Percentiles rank a stretch among this genome's conserved stretches.
Conservation (phyloP, 2,329 filamentous ascomycete species). For the Hansfordia pulvinata region DNA sequence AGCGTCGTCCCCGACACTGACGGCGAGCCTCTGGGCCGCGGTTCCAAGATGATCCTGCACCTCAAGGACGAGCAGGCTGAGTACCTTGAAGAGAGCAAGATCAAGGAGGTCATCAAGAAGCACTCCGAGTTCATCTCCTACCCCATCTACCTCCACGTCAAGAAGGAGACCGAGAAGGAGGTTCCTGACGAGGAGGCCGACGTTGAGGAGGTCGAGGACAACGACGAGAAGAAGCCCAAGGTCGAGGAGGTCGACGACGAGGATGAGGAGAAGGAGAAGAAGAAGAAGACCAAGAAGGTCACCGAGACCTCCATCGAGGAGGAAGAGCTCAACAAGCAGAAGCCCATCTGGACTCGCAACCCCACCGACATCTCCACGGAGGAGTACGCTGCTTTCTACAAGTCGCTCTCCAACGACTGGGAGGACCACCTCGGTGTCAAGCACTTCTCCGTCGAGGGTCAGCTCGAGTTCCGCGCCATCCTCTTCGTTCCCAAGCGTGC, state of each 20-base stretch:
- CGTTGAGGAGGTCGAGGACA: conserved; percentile 50
- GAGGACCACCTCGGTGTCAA: conserved; percentile 99
- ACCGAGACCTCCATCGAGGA: conserved; percentile 98
- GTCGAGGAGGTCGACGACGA: conserved; percentile 85
- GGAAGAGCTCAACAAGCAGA: conserved; percentile 99
- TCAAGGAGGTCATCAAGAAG: conserved; percentile 99
- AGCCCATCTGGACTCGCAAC: conserved; percentile 99
- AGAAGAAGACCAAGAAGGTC: conserved; percentile 98
- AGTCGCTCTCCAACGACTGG: conserved; percentile 99
- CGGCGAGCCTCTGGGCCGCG: conserved; percentile 80
- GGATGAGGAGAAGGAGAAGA: conserved; percentile 77
- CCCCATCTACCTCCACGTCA: conserved; percentile 99
- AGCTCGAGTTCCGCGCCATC: conserved; percentile 99
- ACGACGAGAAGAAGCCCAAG: conserved; percentile 88
- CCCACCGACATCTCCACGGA: conserved; percentile 87
- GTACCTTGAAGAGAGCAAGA: conserved; percentile 96
- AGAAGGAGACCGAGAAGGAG: conserved; percentile 99
- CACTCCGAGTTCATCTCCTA: conserved; percentile 99
- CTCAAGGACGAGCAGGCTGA: conserved; percentile 98
- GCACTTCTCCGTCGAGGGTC: conserved; percentile 99
- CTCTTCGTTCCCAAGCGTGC: conserved; percentile 99
- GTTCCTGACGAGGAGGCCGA: conserved; percentile 92
- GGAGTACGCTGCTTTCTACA: conserved; percentile 99
- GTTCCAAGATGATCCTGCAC: conserved; percentile 96
- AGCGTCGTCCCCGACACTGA: conserved; percentile 82